Percentiles rank a stretch among this genome's conserved stretches.
These are phyloP conservation scores for Anthostomella pinea DNA, from an alignment of 2,329 filamentous ascomycete genomes.

Conservation along the genomic window DNA sequence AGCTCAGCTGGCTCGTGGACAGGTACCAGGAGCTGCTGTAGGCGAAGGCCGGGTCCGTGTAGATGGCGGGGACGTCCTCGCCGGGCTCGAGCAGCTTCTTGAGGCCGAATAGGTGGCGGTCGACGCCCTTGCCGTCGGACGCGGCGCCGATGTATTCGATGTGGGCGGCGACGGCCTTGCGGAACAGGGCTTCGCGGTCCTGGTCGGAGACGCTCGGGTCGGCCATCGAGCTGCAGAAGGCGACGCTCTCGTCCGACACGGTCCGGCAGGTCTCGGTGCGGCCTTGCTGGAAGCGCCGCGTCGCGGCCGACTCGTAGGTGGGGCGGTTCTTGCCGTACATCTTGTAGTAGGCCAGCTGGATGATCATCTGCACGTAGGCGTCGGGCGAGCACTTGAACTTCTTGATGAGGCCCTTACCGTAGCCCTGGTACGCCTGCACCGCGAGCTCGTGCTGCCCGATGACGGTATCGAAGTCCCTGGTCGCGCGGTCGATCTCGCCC, in stretches of 20 bases:
- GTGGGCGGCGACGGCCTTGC: slow-evolving; percentile 76
- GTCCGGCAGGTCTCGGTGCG: slow-evolving; percentile 94
- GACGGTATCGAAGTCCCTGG: slow-evolving; percentile 73
- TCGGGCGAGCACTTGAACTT: slow-evolving; percentile 98
- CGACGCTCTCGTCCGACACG: slow-evolving; percentile 86
- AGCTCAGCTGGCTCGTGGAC: slow-evolving; percentile 84
- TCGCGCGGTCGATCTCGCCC: slow-evolving; percentile 74
- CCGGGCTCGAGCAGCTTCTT: slow-evolving; percentile 83
- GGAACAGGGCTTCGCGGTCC: slow-evolving; percentile 71
- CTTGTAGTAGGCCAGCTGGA: slow-evolving; percentile 96
- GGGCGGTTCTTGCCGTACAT: slow-evolving; percentile 98
- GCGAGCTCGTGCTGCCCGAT: slow-evolving; percentile 87
- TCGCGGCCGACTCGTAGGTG: slow-evolving; percentile 95
- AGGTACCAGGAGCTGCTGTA: slow-evolving; percentile 91
- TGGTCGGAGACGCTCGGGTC: slow-evolving; percentile 62
- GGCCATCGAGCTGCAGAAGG: slow-evolving; percentile 86
- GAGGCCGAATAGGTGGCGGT: slow-evolving; percentile 94
- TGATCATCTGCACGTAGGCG: slow-evolving; percentile 97
- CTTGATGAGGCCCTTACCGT: slow-evolving; percentile 98
- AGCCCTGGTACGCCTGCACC: slow-evolving; percentile 94
- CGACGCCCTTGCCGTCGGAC: slow-evolving; percentile 88
- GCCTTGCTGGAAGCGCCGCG: slow-evolving; percentile 91
- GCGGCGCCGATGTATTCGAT: slow-evolving; percentile 89
- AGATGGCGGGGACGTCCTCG: slow-evolving; percentile 79
- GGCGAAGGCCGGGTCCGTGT: slow-evolving; percentile 77